Evolutionary conservation across 495 filamentous ascomycete genomes (phyloP), one percentile per base, ranked within the genome.

Genomic region (Penicillium malachiteum): DNA sequence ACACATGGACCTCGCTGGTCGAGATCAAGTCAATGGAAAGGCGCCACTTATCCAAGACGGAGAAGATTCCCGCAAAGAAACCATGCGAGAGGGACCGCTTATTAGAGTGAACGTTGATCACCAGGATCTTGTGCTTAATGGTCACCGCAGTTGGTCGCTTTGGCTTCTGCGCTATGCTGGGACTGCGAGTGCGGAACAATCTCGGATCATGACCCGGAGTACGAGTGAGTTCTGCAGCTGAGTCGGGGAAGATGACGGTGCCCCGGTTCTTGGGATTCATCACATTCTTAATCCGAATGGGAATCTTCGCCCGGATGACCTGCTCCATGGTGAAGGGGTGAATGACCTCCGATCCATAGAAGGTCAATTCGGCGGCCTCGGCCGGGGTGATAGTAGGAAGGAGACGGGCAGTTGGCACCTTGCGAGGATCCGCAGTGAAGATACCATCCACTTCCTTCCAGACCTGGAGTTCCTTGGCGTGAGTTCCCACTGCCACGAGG

Each of bases 271-370:
- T 83, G 0, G 95, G 91, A 63, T 97, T 96, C 76, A 95, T 92
- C 66, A 97, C 94, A 69, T 98, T 97, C 77, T 97, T 97, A 72
- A 97, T 97, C 54, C 94, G 89, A 62, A 97, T 95, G 8, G 88
- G 90, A 69, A 97, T 97, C 50, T 82, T 81, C 3, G 93, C 92
- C 48, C 86, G 88, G 69, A 97, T 96, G 48, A 94, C 94, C 68
- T 97, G 94, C 73, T 98, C 92, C 90, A 98, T 97, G 50, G 94
- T 98, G 65, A 96, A 87, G 47, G 94, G 94, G 64, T 98, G 94
- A 59, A 98, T 97, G 60, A 98, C 94, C 69, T 96, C 91, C 14
- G 89, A 92, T 57, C 91, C 91, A 68, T 95, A 96, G 65, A 94
- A 96, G 9, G 91, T 96, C 59, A 96, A 78, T 67, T 96, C 91